Conservation (phyloP, 371 early-diverging fungal species). For the Mycotypha africana region DNA sequence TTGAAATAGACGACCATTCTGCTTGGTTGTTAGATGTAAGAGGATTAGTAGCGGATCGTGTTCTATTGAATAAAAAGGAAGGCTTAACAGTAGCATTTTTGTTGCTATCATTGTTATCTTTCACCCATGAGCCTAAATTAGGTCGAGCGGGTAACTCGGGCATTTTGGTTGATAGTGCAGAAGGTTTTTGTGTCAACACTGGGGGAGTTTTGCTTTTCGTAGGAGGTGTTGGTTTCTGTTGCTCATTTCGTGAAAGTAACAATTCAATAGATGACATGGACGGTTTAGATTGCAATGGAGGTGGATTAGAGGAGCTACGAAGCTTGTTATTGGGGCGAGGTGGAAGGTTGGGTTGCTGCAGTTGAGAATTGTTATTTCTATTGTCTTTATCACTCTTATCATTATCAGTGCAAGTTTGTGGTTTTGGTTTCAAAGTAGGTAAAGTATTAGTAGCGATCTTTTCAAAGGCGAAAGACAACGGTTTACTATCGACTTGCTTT, state of each 20-base stretch:
- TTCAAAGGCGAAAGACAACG: not conserved
- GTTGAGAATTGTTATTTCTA: too few relatives aligned
- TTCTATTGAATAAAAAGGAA: slow-evolving; percentile 13
- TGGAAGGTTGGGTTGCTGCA: slow-evolving; percentile 17
- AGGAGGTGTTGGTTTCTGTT: not conserved
- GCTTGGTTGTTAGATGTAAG: too few relatives aligned
- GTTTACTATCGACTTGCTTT: too few relatives aligned
- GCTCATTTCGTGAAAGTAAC: slow-evolving; percentile 1
- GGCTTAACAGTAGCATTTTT: slow-evolving; percentile 9
- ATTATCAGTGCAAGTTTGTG: too few relatives aligned
- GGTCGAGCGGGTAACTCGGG: not conserved
- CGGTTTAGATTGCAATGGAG: slow-evolving; percentile 19
- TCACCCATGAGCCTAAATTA: too few relatives aligned
- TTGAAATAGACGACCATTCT: too few relatives aligned
- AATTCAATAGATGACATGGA: slow-evolving; percentile 5
- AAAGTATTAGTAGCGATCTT: not conserved
- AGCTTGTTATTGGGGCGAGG: slow-evolving; percentile 20
- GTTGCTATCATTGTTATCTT: not conserved
- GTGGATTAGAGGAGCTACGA: slow-evolving; percentile 26
- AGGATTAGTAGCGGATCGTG: slow-evolving; percentile 18
- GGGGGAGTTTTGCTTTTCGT: not conserved
- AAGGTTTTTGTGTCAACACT: not conserved
- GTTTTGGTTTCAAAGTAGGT: slow-evolving; percentile 28
- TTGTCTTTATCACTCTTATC: too few relatives aligned
- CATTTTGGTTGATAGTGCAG: not conserved